A percentile compares a stretch with the other conserved stretches of the same genome.
Conservation (phyloP, 106 monocot genomes). For the Apostasia shenzhenica region DNA sequence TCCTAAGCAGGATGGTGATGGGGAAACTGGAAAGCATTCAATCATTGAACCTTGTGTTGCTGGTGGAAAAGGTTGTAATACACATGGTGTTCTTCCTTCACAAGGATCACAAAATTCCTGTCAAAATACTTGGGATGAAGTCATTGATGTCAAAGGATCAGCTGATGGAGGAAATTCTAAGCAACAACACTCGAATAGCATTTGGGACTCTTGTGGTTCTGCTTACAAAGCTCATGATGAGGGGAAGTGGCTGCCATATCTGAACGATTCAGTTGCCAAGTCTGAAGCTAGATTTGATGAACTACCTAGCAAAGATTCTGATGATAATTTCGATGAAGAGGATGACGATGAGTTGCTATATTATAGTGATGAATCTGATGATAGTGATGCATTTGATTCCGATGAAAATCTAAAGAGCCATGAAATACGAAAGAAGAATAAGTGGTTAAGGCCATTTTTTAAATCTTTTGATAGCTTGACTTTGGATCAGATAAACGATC, state of each 20-base stretch:
- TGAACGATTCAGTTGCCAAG: background rate
- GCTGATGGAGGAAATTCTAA: background rate
- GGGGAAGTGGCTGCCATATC: slow-evolving; percentile 1
- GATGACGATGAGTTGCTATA: slow-evolving; percentile 23
- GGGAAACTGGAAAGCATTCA: background rate
- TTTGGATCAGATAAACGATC: slow-evolving; percentile 57
- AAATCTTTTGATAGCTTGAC: slow-evolving; percentile 41
- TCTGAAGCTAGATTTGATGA: background rate
- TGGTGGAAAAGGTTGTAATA: background rate
- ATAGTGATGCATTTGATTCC: slow-evolving; percentile 76
- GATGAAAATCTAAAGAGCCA: slow-evolving; percentile 67
- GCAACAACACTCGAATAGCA: background rate
- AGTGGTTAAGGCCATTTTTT: slow-evolving; percentile 73
- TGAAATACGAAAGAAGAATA: slow-evolving; percentile 61
- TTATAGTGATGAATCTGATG: slow-evolving; percentile 22
- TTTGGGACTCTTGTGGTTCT: slow-evolving; percentile 2
- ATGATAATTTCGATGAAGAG: background rate
- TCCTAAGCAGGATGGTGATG: background rate
- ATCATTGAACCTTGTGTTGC: background rate
- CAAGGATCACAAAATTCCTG: background rate
- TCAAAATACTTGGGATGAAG: background rate
- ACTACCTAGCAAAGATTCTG: background rate
- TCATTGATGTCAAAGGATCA: background rate
- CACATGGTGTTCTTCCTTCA: background rate
- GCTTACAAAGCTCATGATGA: background rate